phyloP scores from a whole-genome alignment of 257 asterid genomes.

The Avicennia marina region DNA sequence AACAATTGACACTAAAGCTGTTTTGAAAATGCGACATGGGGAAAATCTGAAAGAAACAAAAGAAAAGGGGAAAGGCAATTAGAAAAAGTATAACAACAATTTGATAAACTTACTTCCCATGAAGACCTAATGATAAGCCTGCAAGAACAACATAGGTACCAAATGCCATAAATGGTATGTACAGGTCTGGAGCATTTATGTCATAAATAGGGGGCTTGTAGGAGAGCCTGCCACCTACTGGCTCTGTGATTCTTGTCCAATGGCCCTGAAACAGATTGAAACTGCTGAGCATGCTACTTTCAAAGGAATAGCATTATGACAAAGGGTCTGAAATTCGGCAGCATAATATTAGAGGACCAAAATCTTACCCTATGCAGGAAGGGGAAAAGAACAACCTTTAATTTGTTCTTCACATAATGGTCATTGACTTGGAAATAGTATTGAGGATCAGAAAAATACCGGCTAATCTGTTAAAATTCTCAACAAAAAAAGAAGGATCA shows the following conservation, averaged over 20 bases:
- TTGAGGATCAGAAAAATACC: conserved; percentile 53
- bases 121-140: conserved; percentile 44
- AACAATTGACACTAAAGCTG: background rate
- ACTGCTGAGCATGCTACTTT: conserved; percentile 5
- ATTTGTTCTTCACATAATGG: conserved; percentile 52
- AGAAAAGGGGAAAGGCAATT: background rate
- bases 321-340: background rate
- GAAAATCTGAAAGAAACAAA: too few species aligned
- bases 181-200: conserved; percentile 55
- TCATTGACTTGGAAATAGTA: conserved; percentile 60
- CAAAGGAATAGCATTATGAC: background rate
- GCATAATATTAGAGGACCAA: background rate
- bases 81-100: conserved; percentile 3
- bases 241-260: conserved; percentile 58
- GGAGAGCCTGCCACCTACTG: conserved; percentile 55
- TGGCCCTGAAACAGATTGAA: conserved; percentile 36
- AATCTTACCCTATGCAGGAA: conserved; percentile 50
- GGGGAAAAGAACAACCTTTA: conserved; percentile 56
- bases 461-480: conserved; percentile 36
- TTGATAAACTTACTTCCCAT: conserved; percentile 40
- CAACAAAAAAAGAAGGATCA: background rate
- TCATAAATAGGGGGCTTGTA: conserved; percentile 53
- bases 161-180: conserved; percentile 55
- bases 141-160: conserved; percentile 53
- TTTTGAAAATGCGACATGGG: background rate